Percentiles rank a stretch among this genome's conserved stretches.
These are phyloP conservation scores for Amphicarpaea edgeworthii DNA, from an alignment of 306 rosid species.

Conservation along the genomic window DNA sequence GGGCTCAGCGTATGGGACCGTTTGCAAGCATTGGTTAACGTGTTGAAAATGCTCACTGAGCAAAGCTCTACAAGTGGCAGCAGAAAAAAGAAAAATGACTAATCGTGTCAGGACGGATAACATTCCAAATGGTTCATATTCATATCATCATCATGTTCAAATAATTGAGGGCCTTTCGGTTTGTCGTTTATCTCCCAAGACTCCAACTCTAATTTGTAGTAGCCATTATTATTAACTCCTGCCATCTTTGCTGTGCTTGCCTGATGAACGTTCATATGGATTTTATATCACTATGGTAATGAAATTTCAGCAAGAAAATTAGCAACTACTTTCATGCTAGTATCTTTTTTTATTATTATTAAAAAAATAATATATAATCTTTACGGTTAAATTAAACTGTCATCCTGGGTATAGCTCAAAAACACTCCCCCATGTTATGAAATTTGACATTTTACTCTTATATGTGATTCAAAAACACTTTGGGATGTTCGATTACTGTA, in stretches of 20 bases:
- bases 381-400: not conserved
- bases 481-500: not conserved
- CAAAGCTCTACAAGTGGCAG: conserved; percentile 54
- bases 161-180: conserved; percentile 40
- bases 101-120: conserved; percentile 23
- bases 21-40: conserved; percentile 77
- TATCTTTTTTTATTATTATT: not conserved
- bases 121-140: conserved; percentile 26
- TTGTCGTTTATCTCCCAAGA: conserved; percentile 7
- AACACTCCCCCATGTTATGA: not conserved
- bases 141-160: conserved; percentile 36
- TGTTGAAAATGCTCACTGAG: conserved; percentile 73
- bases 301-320: conserved; percentile 29
- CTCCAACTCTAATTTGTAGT: conserved; percentile 12
- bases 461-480: not conserved
- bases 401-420: not conserved
- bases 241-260: conserved; percentile 28
- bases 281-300: not conserved
- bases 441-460: not conserved
- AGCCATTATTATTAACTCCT: conserved; percentile 13
- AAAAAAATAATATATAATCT: not conserved
- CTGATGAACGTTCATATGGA: conserved; percentile 23
- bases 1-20: conserved; percentile 93
- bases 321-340: not conserved
- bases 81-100: conserved; percentile 52